Evolutionary conservation across 2,329 filamentous ascomycete species (phyloP), one percentile per base, ranked within the genome.

Genomic region (Pseudofabraea citricarpa): DNA sequence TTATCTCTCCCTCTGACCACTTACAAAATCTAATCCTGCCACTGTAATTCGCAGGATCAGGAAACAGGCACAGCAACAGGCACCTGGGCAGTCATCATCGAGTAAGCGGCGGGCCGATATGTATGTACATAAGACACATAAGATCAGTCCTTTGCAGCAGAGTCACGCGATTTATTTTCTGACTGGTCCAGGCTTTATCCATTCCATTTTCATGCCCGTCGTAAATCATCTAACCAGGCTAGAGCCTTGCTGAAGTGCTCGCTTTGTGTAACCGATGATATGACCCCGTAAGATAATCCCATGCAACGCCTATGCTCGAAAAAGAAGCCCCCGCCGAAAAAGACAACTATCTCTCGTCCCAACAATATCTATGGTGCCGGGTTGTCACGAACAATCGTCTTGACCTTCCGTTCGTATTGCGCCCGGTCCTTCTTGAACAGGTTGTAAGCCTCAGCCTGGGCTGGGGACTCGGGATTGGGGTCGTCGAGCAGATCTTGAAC

Each of bases 371-470:
- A 89, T 41, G 85, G 84, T 38, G 87, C 83, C 12, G 87, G 88
- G 64, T 97, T 95, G 53, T 96, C 90, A 57, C 81, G 85, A 45
- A 98, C 93, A 16, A 95, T 83, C 47, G 87, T 82, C 61, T 81
- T 83, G 50, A 98, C 83, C 51, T 90, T 86, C 65, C 83, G 85
- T 69, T 97, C 90, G 60, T 98, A 98, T 45, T 91, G 90, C 15
- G 67, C 68, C 33, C 81, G 77, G 60, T 98, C 91, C 64, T 90
- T 90, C 74, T 95, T 96, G 66, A 89, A 97, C 9, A 98, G 74
- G 58, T 95, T 95, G 70, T 97, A 98, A 1, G 93, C 94, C 56
- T 98, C 93, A 3, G 93, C 91, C 66, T 98, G 93, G 0, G 93
- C 93, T 0, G 93, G 93, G 1, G 90, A 95, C 40, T 98, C 93